Conservation (phyloP, 805 yeast genomes). For the Cyberlindnera mississippiensis region DNA sequence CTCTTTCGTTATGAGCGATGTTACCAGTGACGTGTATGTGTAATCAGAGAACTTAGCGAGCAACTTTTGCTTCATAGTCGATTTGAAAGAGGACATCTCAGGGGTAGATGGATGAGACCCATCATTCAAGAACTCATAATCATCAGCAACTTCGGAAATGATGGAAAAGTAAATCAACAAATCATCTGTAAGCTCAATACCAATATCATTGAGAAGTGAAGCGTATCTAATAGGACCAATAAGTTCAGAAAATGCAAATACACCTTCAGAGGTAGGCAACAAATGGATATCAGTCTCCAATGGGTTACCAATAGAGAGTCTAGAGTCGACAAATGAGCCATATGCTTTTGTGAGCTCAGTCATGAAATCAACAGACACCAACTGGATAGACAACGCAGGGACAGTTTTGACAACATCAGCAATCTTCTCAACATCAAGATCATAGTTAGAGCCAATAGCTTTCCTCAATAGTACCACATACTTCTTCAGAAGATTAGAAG, state of each 20-base stretch:
- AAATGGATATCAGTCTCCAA: conserved; percentile 38
- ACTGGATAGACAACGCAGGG: conserved; percentile 2
- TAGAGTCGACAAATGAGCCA: conserved; percentile 32
- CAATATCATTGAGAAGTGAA: conserved; percentile 23
- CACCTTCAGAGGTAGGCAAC: background rate
- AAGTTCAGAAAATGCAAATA: conserved; percentile 15
- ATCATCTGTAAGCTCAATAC: conserved; percentile 13
- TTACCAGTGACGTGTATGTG: conserved; percentile 20
- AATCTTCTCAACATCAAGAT: background rate
- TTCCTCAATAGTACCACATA: too few relatives aligned
- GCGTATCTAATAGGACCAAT: conserved; percentile 24
- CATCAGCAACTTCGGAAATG: conserved; percentile 35
- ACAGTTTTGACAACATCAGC: conserved; percentile 16
- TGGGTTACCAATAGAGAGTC: conserved; percentile 45
- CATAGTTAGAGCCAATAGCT: background rate
- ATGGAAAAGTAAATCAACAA: conserved; percentile 30
- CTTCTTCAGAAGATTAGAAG: too few relatives aligned
- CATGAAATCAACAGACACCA: conserved; percentile 11
- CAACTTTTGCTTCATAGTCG: background rate
- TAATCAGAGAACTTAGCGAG: conserved; percentile 15
- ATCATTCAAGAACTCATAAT: conserved; percentile 33
- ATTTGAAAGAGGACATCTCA: background rate
- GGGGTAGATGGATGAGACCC: conserved; percentile 1
- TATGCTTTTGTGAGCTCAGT: conserved; percentile 26
- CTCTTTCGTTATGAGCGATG: conserved; percentile 18